Conservation (phyloP, 1,139 yeast genomes). For the Protomyces gravidus region DNA sequence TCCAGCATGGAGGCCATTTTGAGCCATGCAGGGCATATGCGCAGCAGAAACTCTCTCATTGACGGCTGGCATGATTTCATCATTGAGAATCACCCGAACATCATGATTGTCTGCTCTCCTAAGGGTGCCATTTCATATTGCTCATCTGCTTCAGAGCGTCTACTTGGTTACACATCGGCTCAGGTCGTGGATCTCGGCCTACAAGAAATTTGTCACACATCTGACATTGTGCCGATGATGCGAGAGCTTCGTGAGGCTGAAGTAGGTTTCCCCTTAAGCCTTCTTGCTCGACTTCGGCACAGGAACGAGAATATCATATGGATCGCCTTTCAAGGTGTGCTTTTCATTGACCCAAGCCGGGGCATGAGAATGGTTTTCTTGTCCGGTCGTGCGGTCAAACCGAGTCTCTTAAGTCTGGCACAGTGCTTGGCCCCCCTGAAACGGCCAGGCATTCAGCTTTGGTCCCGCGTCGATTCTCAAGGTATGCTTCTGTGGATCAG, state of each 20-base stretch:
- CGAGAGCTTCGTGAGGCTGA: conserved; percentile 24
- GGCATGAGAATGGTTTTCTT: conserved; percentile 21
- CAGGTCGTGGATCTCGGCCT: conserved; percentile 22
- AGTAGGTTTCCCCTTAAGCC: conserved; percentile 13
- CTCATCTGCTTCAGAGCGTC: conserved; percentile 12
- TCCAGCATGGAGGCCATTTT: neutral
- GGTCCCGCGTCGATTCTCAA: conserved; percentile 30
- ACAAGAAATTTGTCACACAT: conserved; percentile 27
- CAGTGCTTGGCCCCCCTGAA: conserved; percentile 3
- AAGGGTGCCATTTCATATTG: conserved; percentile 28
- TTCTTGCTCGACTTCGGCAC: conserved; percentile 27
- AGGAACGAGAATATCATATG: conserved; percentile 22
- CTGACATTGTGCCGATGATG: conserved; percentile 29
- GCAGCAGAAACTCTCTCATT: neutral
- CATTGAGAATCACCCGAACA: conserved; percentile 25
- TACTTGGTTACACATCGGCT: conserved; percentile 30
- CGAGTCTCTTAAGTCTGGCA: conserved; percentile 5
- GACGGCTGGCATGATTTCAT: conserved; percentile 12
- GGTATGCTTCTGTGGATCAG: conserved; percentile 29
- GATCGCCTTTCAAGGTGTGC: conserved; percentile 30
- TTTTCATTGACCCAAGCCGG: conserved; percentile 7
- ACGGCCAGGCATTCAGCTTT: conserved; percentile 23
- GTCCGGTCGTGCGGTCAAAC: conserved; percentile 21
- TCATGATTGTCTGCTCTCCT: conserved; percentile 28
- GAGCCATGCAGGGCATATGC: neutral